These are phyloP conservation scores for Gossypium schwendimanii DNA, from an alignment of 441 rosid species.

Conservation along the genomic window DNA sequence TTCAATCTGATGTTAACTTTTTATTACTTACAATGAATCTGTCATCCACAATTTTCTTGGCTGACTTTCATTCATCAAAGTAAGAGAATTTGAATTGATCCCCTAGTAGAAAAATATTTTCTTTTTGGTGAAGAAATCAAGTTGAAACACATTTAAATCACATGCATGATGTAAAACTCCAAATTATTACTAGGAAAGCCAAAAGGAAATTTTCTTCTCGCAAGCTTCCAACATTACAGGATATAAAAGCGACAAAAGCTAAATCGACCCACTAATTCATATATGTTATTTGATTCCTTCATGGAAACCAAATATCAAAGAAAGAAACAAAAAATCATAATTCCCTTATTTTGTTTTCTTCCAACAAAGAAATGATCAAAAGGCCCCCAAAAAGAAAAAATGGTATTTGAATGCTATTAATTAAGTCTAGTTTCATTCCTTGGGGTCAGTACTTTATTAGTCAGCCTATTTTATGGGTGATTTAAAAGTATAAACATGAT, in stretches of 20 bases:
- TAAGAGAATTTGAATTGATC: background rate
- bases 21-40: background rate
- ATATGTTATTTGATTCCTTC: background rate
- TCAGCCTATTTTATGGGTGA: background rate
- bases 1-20: background rate
- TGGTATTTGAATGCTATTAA: background rate
- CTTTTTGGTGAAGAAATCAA: background rate
- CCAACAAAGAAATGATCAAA: background rate
- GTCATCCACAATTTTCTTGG: background rate
- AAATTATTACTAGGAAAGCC: conserved; percentile 2
- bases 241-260: background rate
- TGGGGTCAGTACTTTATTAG: background rate
- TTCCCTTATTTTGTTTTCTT: background rate
- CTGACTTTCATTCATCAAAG: background rate
- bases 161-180: background rate
- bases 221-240: background rate
- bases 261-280: background rate
- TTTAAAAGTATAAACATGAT: background rate
- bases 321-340: background rate
- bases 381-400: background rate
- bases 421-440: background rate
- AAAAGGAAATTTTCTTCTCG: background rate
- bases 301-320: background rate
- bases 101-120: background rate
- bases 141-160: background rate